Percentiles rank a stretch among this genome's conserved stretches.
Evolutionary conservation across 1,284 basidiomycete species (phyloP).

Genomic region (Pterula multifida): DNA sequence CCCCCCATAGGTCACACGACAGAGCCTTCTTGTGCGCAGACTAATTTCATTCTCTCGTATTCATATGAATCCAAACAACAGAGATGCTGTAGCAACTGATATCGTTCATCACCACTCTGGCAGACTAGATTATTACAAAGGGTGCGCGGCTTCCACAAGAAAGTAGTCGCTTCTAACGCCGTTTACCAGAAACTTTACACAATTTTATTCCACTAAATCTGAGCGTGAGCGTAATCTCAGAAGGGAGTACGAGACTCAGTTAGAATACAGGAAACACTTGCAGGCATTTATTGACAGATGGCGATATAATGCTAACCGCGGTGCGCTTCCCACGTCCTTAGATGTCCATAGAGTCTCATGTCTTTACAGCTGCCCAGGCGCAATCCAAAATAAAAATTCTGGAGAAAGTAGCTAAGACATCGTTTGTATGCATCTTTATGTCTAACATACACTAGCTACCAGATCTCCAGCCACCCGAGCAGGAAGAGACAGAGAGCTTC

Average conservation of each 20-base stretch:
- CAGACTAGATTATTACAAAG: conserved; percentile 90
- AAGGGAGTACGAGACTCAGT: conserved; percentile 92
- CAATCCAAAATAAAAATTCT: conserved; percentile 98
- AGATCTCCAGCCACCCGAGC: conserved; percentile 85
- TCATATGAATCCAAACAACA: too few species aligned
- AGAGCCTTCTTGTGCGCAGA: conserved; percentile 84
- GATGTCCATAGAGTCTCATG: neutral
- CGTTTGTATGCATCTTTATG: conserved; percentile 1
- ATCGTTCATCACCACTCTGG: conserved; percentile 96
- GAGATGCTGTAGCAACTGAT: conserved; percentile 90
- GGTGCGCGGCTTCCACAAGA: conserved; percentile 27
- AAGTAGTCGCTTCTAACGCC: conserved; percentile 2
- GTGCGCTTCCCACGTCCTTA: conserved; percentile 19
- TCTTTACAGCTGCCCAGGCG: conserved; percentile 66
- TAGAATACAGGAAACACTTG: conserved; percentile 89
- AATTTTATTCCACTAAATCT: conserved; percentile 98
- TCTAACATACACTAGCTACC: conserved; percentile 46
- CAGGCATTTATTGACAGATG: conserved; percentile 97
- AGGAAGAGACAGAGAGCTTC: conserved; percentile 84
- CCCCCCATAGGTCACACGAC: too few species aligned
- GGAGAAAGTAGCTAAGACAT: conserved; percentile 62
- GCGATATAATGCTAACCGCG: conserved; percentile 90
- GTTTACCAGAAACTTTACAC: conserved; percentile 80
- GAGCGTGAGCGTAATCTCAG: conserved; percentile 87
- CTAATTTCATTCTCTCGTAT: too few species aligned